Evolutionary conservation across 2,329 filamentous ascomycete genomes (phyloP), one percentile per base, ranked within the genome.

Genomic region (Cercospora janseana): DNA sequence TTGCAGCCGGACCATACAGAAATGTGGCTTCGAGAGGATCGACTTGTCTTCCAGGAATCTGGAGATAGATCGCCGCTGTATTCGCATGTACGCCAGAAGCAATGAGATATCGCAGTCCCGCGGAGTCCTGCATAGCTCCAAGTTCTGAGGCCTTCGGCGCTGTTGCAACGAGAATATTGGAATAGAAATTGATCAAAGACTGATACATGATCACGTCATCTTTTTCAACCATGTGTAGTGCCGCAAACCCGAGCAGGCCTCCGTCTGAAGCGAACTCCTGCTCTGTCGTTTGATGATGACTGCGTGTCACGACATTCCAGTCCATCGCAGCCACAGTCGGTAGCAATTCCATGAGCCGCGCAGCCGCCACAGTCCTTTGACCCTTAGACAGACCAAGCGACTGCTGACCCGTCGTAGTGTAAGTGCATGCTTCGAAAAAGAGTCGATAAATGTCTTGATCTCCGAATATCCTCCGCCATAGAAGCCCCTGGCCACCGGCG

Each of bases 391-490:
- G 61, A 42, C 67, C 64, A 21, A 72, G 58, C 3, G 60, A 60
- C 23, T 66, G 56, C n/a, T 66, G 65, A 35, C 63, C 57, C 6
- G 67, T 66, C 1, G 24, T 12, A 18, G 34, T 26, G 32, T 76
- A 66, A 54, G 75, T 78, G 60, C 77, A 82, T 44, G 76, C 70
- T 23, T 75, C 73, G 65, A 81, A 85, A 24, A 84, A 69, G 6
- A 76, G 68, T 1, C 70, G 70, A 57, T 82, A 82, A 5, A 84
- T 74, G 59, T 82, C 75, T 51, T 72, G 75, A 55, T 85, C 82
- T 2, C 74, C 73, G 59, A 85, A 84, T 1, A 85, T 58, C 13
- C 82, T 76, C 60, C 80, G 77, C 81, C 81, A 84, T 60, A 85
- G 71, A 1, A 82, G 66, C 0, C 76, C 77, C 55, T 78, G 75